Evolutionary conservation across 106 monocot genomes (phyloP).

Genomic region (Allium fistulosum): DNA sequence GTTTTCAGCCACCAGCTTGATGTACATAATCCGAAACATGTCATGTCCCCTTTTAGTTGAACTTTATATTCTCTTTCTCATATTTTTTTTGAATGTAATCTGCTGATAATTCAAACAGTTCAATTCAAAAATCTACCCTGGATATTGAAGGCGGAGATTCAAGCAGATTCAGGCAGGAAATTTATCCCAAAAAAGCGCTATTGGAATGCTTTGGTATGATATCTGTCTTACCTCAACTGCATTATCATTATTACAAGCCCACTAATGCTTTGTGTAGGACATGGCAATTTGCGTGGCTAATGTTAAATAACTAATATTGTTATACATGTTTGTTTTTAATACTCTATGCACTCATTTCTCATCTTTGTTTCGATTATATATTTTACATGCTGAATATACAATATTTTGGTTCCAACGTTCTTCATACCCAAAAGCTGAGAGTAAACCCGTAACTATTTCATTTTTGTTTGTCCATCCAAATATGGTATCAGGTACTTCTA

Average conservation of each 20-base stretch:
- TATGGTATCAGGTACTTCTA: slow-evolving; percentile 11
- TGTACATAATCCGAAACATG: neutral
- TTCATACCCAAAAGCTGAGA: slow-evolving; percentile 4
- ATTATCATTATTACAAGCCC: neutral
- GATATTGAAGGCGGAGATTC: slow-evolving; percentile 34
- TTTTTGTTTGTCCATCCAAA: too few species aligned
- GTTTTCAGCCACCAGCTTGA: neutral
- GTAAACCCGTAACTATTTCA: too few species aligned
- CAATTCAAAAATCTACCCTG: slow-evolving; percentile 19
- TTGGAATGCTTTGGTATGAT: slow-evolving; percentile 28
- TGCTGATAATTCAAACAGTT: slow-evolving; percentile 22
- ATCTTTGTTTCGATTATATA: too few species aligned
- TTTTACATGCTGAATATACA: too few species aligned
- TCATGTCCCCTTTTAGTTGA: neutral
- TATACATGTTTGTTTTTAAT: too few species aligned
- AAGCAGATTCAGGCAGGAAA: slow-evolving; percentile 14
- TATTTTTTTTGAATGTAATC: neutral
- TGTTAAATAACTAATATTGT: too few species aligned
- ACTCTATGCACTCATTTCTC: too few species aligned
- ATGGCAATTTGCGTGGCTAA: too few species aligned
- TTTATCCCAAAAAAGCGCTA: slow-evolving; percentile 14
- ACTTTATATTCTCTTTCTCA: neutral
- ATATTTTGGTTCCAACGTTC: too few species aligned
- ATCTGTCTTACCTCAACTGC: neutral
- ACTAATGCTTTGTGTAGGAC: neutral